phyloP scores from a whole-genome alignment of 306 rosid species.

The Vigna reflexopilosa region DNA sequence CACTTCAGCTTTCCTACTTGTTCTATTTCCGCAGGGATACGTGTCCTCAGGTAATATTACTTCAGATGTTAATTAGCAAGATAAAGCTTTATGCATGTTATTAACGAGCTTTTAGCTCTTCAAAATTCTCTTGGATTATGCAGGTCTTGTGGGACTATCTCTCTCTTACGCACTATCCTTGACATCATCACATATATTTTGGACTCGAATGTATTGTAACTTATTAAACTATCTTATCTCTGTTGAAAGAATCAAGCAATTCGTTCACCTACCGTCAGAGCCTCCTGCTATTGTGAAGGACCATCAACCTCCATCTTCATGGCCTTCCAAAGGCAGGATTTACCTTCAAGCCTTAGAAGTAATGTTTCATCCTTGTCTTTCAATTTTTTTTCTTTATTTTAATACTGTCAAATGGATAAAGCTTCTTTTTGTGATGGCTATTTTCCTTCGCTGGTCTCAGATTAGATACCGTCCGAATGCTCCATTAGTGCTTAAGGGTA shows the following conservation, averaged over 20 bases:
- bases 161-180: conserved; percentile 73
- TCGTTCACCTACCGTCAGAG: conserved; percentile 69
- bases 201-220: conserved; percentile 59
- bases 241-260: conserved; percentile 84
- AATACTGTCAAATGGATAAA: not conserved
- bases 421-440: not conserved
- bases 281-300: conserved; percentile 68
- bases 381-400: no score
- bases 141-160: conserved; percentile 80
- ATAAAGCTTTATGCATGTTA: not conserved
- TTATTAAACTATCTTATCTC: conserved; percentile 70
- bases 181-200: conserved; percentile 51
- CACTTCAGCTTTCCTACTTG: conserved; percentile 65
- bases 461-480: conserved; percentile 70
- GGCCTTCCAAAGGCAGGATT: conserved; percentile 82
- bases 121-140: not conserved
- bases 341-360: conserved; percentile 71
- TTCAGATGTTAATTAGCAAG: not conserved
- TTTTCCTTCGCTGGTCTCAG: conserved; percentile 45
- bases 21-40: conserved; percentile 65
- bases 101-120: not conserved
- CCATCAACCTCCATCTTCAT: conserved; percentile 63
- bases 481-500: conserved; percentile 73
- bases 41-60: conserved; percentile 62
- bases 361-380: not conserved